Evolutionary conservation across 768 basidiomycete genomes (phyloP), one percentile per base, ranked within the genome.

Genomic region (Termitomyces sp.): DNA sequence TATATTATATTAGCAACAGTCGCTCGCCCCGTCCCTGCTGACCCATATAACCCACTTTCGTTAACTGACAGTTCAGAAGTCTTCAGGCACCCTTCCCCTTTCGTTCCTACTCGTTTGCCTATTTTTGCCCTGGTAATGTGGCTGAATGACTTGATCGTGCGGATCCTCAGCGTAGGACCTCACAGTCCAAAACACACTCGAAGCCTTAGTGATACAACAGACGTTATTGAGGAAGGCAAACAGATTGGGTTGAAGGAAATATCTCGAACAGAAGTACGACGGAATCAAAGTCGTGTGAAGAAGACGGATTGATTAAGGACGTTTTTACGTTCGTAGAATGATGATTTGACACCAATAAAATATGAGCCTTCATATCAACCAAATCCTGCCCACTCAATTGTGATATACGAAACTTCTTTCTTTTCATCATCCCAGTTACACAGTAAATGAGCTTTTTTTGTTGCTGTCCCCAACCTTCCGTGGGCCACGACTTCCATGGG

Each of bases 401-500:
- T 89, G 56, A 88, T 78, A 73, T 90, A 92, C 0, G 85, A 82
- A 2, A 84, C 90, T 60, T 78, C 72, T 43, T 80, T 76, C 65
- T 76, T 83, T 51, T 77, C 78, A 36, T 91, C 87, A 65, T 96
- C 86, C 88, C 90, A 97, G 33, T 87, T 84, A 65, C 94, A 97
- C 3, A 98, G 73, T 32, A 98, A 73, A 69, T 98, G 95, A 0
- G 93, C 85, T 72, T 99, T 99, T 72, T 98, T 98, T 9, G 97
- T 98, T 12, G 91, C 97, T 4, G 97, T 99, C 1, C 96, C 97
- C 35, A 99, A 73, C 35, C 97, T 81, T 18, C 97, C 97, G 68
- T 94, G 94, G 0, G 96, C 95, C 24, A 99, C 90, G 47, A 99
- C 83, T 70, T 98, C 94, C 85, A 96, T 91, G 5, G 97, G 94